phyloP scores from a whole-genome alignment of 164 flowering plant species.

The Santalum album region DNA sequence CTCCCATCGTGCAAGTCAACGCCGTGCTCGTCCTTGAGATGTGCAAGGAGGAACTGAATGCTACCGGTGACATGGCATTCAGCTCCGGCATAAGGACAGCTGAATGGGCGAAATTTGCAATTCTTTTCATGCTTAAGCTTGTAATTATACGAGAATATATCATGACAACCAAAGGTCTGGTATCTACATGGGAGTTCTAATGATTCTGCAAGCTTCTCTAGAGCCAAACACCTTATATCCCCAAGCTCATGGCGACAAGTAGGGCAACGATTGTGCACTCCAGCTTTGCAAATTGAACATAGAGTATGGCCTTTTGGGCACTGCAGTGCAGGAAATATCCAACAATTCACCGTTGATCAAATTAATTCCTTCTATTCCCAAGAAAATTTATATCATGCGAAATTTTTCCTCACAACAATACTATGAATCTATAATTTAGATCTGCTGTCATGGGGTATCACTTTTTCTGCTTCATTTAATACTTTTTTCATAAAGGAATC shows the following conservation, averaged over 20 bases:
- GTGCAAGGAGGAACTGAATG: slow-evolving; percentile 42
- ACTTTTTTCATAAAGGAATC: too few relatives aligned
- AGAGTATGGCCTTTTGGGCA: slow-evolving; percentile 73
- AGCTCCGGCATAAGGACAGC: slow-evolving; percentile 71
- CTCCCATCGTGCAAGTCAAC: slow-evolving; percentile 75
- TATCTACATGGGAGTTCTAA: slow-evolving; percentile 62
- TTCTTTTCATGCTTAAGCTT: slow-evolving; percentile 55
- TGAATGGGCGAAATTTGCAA: slow-evolving; percentile 54
- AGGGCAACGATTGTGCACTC: slow-evolving; percentile 54
- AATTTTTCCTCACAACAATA: too few relatives aligned
- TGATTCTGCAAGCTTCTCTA: slow-evolving; percentile 67
- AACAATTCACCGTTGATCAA: not conserved
- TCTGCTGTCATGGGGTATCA: too few relatives aligned
- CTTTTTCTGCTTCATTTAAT: too few relatives aligned
- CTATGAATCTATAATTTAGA: too few relatives aligned
- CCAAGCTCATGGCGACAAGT: slow-evolving; percentile 65
- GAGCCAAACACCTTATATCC: slow-evolving; percentile 58
- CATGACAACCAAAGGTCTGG: slow-evolving; percentile 47
- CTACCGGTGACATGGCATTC: slow-evolving; percentile 60
- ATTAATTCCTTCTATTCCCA: too few relatives aligned
- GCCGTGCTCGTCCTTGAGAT: slow-evolving; percentile 62
- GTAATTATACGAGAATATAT: slow-evolving; percentile 51
- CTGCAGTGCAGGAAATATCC: slow-evolving; percentile 25
- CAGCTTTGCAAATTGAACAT: slow-evolving; percentile 49
- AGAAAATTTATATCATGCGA: not conserved